Conservation (phyloP, 192 early-diverging fungal species). For the Coemansia sp. region DNA sequence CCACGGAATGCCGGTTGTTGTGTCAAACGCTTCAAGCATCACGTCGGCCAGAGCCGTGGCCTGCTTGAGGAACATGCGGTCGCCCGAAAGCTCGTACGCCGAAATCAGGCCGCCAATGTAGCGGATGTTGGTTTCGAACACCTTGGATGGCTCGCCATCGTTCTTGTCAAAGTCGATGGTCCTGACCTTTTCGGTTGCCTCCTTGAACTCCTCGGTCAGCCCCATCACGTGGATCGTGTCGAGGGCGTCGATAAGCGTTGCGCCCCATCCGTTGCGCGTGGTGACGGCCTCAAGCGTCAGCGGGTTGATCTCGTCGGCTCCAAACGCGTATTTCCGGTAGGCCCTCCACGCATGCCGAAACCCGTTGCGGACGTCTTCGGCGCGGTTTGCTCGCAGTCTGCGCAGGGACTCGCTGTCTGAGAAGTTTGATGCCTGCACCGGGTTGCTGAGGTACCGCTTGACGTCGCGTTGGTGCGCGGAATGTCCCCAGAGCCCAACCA, state of each 20-base stretch:
- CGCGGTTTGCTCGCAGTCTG: conserved; percentile 56
- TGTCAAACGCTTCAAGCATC: conserved; percentile 70
- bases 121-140: conserved; percentile 89
- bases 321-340: conserved; percentile 76
- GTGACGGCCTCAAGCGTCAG: conserved; percentile 51
- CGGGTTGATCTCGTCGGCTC: conserved; percentile 71
- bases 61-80: conserved; percentile 68
- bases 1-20: conserved; percentile 58
- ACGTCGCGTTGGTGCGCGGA: conserved; percentile 34
- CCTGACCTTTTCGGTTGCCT: conserved; percentile 71
- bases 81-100: conserved; percentile 70
- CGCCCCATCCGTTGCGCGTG: conserved; percentile 67
- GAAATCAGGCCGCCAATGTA: conserved; percentile 85
- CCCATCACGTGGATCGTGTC: conserved; percentile 88
- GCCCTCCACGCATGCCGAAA: conserved; percentile 75
- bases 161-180: conserved; percentile 68
- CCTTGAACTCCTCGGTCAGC: conserved; percentile 74
- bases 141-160: conserved; percentile 69
- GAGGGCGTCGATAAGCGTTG: conserved; percentile 89
- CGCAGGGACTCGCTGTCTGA: conserved; percentile 27
- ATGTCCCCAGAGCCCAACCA: conserved; percentile 43
- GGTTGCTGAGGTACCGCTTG: conserved; percentile 21
- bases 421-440: conserved; percentile 46
- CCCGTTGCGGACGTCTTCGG: conserved; percentile 59
- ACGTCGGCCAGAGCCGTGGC: conserved; percentile 81